phyloP scores from a whole-genome alignment of 768 basidiomycete species.

The Panaeolus cyanescens region DNA sequence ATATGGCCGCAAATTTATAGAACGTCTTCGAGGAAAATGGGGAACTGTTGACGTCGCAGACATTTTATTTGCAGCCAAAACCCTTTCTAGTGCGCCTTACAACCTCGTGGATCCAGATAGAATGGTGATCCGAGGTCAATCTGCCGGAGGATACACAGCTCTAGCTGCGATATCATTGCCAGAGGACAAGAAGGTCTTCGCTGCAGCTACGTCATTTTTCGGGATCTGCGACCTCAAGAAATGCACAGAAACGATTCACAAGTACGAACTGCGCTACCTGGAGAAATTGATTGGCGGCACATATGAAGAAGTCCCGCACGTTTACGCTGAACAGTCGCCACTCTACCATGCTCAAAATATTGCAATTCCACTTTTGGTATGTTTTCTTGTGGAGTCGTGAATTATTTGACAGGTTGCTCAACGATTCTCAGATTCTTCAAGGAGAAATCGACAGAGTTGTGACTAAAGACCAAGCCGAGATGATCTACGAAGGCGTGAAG shows the following conservation, averaged over 20 bases:
- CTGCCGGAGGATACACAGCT: slow-evolving; percentile 70
- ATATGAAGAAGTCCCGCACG: slow-evolving; percentile 33
- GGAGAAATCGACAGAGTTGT: slow-evolving; percentile 62
- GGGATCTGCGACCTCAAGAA: slow-evolving; percentile 63
- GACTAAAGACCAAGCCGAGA: slow-evolving; percentile 59
- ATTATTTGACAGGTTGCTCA: no score
- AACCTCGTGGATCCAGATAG: slow-evolving; percentile 61
- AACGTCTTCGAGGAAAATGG: slow-evolving; percentile 64
- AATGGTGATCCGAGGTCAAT: slow-evolving; percentile 67
- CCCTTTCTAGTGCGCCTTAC: slow-evolving; percentile 44
- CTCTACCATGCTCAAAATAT: not conserved
- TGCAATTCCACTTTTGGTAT: not conserved
- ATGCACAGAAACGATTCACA: slow-evolving; percentile 57
- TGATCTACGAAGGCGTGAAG: slow-evolving; percentile 53
- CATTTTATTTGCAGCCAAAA: slow-evolving; percentile 49
- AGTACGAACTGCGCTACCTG: slow-evolving; percentile 59
- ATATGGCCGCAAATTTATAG: slow-evolving; percentile 65
- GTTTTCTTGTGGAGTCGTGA: no score
- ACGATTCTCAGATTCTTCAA: slow-evolving; percentile 56
- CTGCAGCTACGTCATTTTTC: slow-evolving; percentile 59
- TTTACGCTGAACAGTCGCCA: not conserved
- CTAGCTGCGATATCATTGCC: slow-evolving; percentile 46
- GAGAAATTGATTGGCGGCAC: slow-evolving; percentile 59
- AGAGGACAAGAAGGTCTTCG: slow-evolving; percentile 43
- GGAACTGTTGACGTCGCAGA: slow-evolving; percentile 74